Evolutionary conservation across 306 rosid genomes (phyloP), one percentile per base, ranked within the genome.

Genomic region (Rubus parviflorus): DNA sequence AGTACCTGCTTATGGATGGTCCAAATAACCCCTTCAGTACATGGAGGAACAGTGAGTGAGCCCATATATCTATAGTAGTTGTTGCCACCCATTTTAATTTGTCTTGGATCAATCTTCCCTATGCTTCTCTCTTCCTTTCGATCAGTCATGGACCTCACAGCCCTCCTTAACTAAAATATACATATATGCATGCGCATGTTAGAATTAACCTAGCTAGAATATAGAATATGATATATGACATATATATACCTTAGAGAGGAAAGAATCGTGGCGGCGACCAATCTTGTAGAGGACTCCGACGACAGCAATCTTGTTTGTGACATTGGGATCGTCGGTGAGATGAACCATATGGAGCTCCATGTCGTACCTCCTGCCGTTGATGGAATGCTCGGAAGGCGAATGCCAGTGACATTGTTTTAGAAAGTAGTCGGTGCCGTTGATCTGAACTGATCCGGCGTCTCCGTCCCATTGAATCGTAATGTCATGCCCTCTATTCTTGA

Each of bases 351-450:
- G 87, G 14, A 84, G 58, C 85, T 84, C 87, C 83, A 84, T 72
- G 10, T 80, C 77, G 8, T 25, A 86, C 92, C 87, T 88, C n/a
- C 81, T 84, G 63, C 93, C 90, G 51, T 92, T 87, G 81, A 92
- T 68, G 75, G 95, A 67, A 19, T 92, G 97, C 77, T 92, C 95
- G 0, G 97, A 87, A 47, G 95, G 93, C 4, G 93, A 87, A 75
- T 92, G 97, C 93, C 95, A 92, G 68, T 92, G 97, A n/a, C 83
- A 22, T 73, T 87, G 95, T 15, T 75, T 82, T 14, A 92, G 89
- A 58, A 74, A 64, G 75, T 79, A 92, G 2, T 77, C 30, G 0
- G 85, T 85, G 53, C 87, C 96, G 38, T 85, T 87, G 48, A 92
- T 81, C n/a, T 56, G 7, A 25, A 88, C 58, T 25, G 85, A 87